Conservation (phyloP, 208 protist genomes). For the Herpetomonas samuelpessoai region DNA sequence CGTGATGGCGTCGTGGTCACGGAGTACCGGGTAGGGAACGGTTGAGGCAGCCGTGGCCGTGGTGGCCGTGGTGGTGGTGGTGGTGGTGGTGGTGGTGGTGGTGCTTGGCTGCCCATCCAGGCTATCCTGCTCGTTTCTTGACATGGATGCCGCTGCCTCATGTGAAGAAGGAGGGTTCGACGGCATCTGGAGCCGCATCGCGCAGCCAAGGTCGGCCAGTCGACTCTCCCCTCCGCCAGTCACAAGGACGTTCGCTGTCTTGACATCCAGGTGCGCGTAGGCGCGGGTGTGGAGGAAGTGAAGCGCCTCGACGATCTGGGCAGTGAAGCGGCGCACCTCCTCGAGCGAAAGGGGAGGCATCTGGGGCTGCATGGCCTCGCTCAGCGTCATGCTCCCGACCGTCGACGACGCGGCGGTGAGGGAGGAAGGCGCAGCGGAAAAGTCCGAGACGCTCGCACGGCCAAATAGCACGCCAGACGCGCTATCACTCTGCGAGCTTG, state of each 20-base stretch:
- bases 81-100: constrained; percentile 3
- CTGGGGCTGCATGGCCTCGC: constrained; percentile 27
- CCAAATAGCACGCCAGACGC: no score
- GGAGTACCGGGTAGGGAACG: constrained; percentile 40
- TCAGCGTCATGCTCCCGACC: constrained; percentile 23
- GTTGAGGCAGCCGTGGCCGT: not conserved
- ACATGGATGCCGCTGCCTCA: no score
- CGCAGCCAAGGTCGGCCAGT: constrained; percentile 92
- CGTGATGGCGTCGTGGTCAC: constrained; percentile 56
- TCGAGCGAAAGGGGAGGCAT: constrained; percentile 56
- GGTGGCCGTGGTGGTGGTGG: constrained; percentile 1
- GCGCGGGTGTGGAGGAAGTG: constrained; percentile 77
- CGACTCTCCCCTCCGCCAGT: constrained; percentile 69
- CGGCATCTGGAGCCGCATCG: constrained; percentile 56
- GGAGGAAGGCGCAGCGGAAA: not conserved
- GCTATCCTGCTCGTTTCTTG: no score
- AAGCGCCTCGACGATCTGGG: constrained; percentile 72
- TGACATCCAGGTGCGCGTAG: constrained; percentile 91
- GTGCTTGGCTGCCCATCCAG: not conserved
- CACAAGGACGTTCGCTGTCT: constrained; percentile 88
- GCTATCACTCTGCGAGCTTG: not conserved
- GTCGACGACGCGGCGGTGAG: constrained; percentile 15
- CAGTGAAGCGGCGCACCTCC: constrained; percentile 63
- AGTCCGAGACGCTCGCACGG: constrained; percentile 1
- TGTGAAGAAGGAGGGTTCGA: no score